Evolutionary conservation across 305 asterid genomes (phyloP), one percentile per base, ranked within the genome.

Genomic region (Ilex paraguariensis): DNA sequence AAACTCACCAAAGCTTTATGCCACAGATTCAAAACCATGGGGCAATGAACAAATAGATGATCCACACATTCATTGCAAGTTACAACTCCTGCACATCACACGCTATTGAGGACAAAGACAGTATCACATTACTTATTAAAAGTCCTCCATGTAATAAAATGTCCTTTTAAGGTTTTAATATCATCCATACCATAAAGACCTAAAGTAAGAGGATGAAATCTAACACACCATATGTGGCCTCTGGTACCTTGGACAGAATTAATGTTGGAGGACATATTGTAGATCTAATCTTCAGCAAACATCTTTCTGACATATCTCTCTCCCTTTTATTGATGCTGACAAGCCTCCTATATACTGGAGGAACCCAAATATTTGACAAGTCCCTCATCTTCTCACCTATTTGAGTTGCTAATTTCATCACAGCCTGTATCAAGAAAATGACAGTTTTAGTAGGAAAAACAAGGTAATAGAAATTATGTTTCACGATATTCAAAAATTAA

Each of bases 301-400:
- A 88, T 63, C 90, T 81, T 69, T 86, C 95, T 3, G 96, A 78
- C 80, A 84, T 82, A 59, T 86, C 95, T 75, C 90, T 84, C 72
- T 88, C 95, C 75, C 87, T 85, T 81, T 82, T 88, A 66, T 88
- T 77, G 51, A 62, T 59, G 77, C 90, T 86, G 71, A 82, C 81
- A 56, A 88, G 96, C 75, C 96, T 80, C 82, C 86, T 81, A 69
- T 88, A 86, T 58, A 88, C 70, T 59, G 95, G 87, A 62, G 95
- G 92, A 70, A 70, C 70, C 96, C 96, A 86, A 63, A 75, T 62
- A 65, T 77, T 59, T 68, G 95, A 84, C 64, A 73, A 31, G 66
- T 65, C 71, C 72, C 83, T 77, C 96, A 88, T 86, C 69, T 69
- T 73, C 68, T 77, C 78, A 51, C 77, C 55, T 67, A 78, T 69